These are phyloP conservation scores for Didymella arachidicola DNA, from an alignment of 2,329 filamentous ascomycete species.

Conservation along the genomic window DNA sequence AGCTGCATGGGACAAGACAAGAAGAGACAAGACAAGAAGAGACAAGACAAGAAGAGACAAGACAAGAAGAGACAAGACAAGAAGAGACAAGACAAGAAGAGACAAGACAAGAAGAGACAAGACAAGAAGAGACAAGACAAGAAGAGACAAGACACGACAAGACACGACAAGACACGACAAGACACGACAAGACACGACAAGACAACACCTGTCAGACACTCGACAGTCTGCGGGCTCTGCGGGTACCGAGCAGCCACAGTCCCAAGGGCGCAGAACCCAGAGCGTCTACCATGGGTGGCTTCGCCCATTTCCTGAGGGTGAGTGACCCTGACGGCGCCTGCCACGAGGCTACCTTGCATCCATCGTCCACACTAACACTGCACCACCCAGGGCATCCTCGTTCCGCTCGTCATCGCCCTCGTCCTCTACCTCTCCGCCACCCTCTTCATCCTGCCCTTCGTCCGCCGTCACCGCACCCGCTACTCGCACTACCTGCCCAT, in stretches of 20 bases:
- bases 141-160: too few species aligned
- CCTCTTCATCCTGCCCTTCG: constrained; percentile 54
- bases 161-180: not conserved
- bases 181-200: too few species aligned
- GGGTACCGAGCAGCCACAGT: not conserved
- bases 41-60: too few species aligned
- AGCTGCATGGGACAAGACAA: not conserved
- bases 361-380: constrained; percentile 21
- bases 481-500: constrained; percentile 57
- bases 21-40: not conserved
- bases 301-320: constrained; percentile 39
- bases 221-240: not conserved
- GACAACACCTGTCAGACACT: too few species aligned
- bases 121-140: too few species aligned
- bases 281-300: constrained; percentile 41
- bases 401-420: constrained; percentile 56
- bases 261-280: not conserved
- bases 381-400: constrained; percentile 51
- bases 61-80: too few species aligned
- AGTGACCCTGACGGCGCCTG: not conserved
- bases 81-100: not conserved
- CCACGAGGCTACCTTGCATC: not conserved
- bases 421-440: constrained; percentile 54
- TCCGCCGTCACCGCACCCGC: constrained; percentile 54
- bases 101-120: not conserved